Evolutionary conservation across 83 land plant genomes (phyloP), one percentile per base, ranked within the genome.

Genomic region (Larix sibirica): DNA sequence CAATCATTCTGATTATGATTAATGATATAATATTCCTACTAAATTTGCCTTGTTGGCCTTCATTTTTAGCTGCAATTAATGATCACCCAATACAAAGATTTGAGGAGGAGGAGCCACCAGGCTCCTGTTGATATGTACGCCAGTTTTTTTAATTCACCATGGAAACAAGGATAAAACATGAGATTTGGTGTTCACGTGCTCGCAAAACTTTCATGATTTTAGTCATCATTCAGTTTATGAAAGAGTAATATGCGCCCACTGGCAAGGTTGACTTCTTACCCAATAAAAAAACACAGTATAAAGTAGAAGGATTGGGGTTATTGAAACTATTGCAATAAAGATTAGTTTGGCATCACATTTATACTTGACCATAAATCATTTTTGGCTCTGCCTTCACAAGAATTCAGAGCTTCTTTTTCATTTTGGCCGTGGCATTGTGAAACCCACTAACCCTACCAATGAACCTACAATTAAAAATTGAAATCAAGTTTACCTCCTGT

Each of bases 1-100:
- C 79, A 76, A 76, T 76, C 79, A 76, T 76, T 50, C 61, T 13
- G 61, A 54, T 76, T 59, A 76, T 76, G 79, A 76, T 76, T 76
- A 76, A 76, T 76, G 47, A 76, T 31, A 54, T 76, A 54, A 76
- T 31, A 56, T 54, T 24, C 36, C 8, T 47, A 50, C 79, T 76
- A 76, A 50, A 24, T 76, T 21, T 76, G 20, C 18, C 56, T 54
- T 24, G 31, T 54, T 76, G 61, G 47, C 23, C 47, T 74, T 24
- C 23, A 76, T 76, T 56, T 60, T 26, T 60, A 76, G 54, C 54
- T 76, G 50, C 58, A 12, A 54, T 76, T 76, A 76, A 76, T 76
- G 61, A 76, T 76, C 79, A 76, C 62, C 56, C 79, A 76, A 76
- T 54, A 50, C 56, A 54, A 54, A 60, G 23, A 14, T 26, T 50